Base-by-base conservation (phyloP, 2,329 filamentous ascomycete species). In the Sarocladiaceae sp. region DNA sequence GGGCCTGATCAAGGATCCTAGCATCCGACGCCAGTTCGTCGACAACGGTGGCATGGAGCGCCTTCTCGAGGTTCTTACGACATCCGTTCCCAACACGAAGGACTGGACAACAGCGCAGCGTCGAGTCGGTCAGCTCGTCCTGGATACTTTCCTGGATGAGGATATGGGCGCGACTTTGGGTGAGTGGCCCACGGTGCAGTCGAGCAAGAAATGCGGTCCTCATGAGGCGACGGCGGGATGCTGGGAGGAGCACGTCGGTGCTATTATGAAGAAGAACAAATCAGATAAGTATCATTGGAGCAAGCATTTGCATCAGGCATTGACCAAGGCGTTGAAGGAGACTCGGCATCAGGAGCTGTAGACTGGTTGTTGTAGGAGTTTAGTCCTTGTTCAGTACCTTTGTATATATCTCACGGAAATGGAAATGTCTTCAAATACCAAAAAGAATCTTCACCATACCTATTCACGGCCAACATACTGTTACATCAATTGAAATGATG, bases 101-200 rank as follows among this genome's bases (percentile, higher is more conserved):
- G 65, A 68, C 20, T 77, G 78, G 66, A 69, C 69, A 12, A 55
- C 62, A 2, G 70, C 74, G 5, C 69, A 74, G 55, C 69, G 68
- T 47, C 78, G 74, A 54, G 72, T 75, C 19, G 77, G 73, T 2
- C 68, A 78, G 48, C 66, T 84, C 45, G 69, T 83, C 21, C 67
- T 76, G 26, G 82, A 85, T 55, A 80, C 72, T 48, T 85, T 85
- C 55, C 63, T 85, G n/a, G 81, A 85, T 54, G 71, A 74, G 49
- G 70, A 75, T 46, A 80, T 82, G 70, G 79, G 80, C 32, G 80
- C 80, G 2, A 64, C 66, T 19, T 50, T 72, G 15, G 76, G 77
- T 0, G 62, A 76, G 49, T 83, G 78, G 78, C 78, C 78, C 0
- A 64, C 50, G 18, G 53, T 51, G 16, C 53, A 57, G 31, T 57